Percentiles rank a stretch among this genome's conserved stretches.
These are phyloP conservation scores for Truncatella angustata DNA, from an alignment of 2,329 filamentous ascomycete genomes.

Conservation along the genomic window DNA sequence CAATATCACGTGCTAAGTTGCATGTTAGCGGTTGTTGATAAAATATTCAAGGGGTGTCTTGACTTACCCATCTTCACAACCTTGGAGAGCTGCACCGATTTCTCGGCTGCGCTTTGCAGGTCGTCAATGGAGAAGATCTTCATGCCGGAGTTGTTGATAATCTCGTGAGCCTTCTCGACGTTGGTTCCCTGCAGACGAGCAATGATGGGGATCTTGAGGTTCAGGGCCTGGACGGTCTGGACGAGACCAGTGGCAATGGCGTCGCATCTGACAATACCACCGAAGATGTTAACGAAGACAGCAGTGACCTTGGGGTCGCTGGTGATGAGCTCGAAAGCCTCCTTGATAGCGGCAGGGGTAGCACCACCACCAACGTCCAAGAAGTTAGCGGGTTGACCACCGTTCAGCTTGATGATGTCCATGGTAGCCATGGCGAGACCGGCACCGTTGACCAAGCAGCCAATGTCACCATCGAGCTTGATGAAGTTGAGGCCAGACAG, in stretches of 20 bases:
- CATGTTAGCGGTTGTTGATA: slow-evolving; percentile 20
- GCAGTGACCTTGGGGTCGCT: slow-evolving; percentile 97
- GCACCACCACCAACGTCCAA: slow-evolving; percentile 97
- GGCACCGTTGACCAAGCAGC: slow-evolving; percentile 97
- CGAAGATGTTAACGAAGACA: slow-evolving; percentile 99
- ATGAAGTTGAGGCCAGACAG: slow-evolving; percentile 98
- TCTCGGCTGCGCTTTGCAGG: slow-evolving; percentile 94
- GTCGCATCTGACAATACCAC: slow-evolving; percentile 97
- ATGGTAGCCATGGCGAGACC: slow-evolving; percentile 99
- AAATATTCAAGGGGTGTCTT: not conserved
- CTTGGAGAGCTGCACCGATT: slow-evolving; percentile 98
- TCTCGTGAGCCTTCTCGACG: slow-evolving; percentile 89
- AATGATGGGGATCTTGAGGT: slow-evolving; percentile 95
- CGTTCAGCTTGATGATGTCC: slow-evolving; percentile 99
- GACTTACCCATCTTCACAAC: slow-evolving; percentile 93
- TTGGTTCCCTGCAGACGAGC: slow-evolving; percentile 97
- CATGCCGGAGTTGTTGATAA: slow-evolving; percentile 93
- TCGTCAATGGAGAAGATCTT: slow-evolving; percentile 99
- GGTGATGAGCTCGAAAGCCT: slow-evolving; percentile 98
- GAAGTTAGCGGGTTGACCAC: slow-evolving; percentile 95
- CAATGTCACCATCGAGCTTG: slow-evolving; percentile 99
- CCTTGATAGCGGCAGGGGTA: slow-evolving; percentile 92
- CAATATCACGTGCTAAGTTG: slow-evolving; percentile 78
- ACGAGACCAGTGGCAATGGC: slow-evolving; percentile 96
- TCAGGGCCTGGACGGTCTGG: slow-evolving; percentile 89